These are phyloP conservation scores for Sporothrix pseudoabietina DNA, from an alignment of 2,329 filamentous ascomycete genomes.

Conservation along the genomic window DNA sequence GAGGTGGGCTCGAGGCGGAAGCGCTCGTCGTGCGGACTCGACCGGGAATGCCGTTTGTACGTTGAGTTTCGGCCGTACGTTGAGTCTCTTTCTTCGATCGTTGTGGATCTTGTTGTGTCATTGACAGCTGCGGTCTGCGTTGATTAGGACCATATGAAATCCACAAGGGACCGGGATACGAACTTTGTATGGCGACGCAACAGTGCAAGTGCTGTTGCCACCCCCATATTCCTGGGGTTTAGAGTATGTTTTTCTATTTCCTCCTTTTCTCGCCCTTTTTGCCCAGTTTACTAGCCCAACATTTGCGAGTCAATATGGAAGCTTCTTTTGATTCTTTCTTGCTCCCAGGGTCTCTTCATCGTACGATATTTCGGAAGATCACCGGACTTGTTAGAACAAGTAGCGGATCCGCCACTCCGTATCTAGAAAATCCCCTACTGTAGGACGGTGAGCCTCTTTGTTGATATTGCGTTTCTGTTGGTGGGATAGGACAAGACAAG, in stretches of 20 bases:
- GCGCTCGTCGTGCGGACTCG: neutral
- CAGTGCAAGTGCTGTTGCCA: neutral
- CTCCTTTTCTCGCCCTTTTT: neutral
- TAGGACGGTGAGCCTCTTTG: neutral
- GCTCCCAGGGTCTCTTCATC: neutral
- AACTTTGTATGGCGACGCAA: neutral
- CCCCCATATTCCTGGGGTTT: neutral
- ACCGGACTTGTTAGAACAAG: neutral
- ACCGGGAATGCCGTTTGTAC: neutral
- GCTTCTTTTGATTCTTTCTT: neutral
- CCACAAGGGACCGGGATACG: neutral
- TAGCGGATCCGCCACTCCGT: constrained; percentile 1
- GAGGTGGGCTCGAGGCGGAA: neutral
- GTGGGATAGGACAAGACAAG: neutral
- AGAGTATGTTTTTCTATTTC: neutral
- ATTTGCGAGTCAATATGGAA: neutral
- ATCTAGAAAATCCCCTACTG: neutral
- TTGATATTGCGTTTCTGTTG: neutral
- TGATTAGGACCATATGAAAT: neutral
- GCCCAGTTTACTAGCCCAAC: neutral
- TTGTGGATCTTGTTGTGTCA: neutral
- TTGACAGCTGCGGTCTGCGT: neutral
- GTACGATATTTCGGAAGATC: constrained; percentile 5
- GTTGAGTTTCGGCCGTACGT: too few species aligned
- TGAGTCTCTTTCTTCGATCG: neutral